Base-by-base conservation (phyloP, 2,329 filamentous ascomycete genomes). In the Sclerotinia glacialis region DNA sequence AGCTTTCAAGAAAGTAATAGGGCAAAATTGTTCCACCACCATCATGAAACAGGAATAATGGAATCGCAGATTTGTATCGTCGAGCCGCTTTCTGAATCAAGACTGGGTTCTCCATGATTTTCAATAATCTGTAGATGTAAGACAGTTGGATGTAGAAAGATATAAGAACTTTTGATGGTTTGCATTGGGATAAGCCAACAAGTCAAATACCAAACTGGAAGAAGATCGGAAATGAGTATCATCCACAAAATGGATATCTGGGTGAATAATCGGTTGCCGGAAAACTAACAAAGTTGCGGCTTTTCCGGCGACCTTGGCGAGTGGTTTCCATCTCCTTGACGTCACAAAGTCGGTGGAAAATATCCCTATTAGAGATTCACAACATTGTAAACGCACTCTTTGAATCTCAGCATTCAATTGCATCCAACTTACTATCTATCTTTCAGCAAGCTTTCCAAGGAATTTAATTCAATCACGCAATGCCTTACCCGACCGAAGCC, bases 1-100 rank as follows among this genome's bases (percentile, higher is more conserved):
- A 53, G 26, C 61, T 64, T 64, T 64, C 61, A 8, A 64, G 61
- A 18, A 55, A 64, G 50, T 64, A 47, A 54, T 64, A 64, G 11
- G 61, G 61, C 21, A 64, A 21, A 3, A 47, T 40, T 14, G 50
- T 64, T 44, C 61, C 61, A 31, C 61, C 61, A 18, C 61, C 61
- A 56, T 64, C 61, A 64, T 56, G 61, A 23, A 64, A 55, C 5
- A 64, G 40, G 3, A 64, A 64, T 11, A 64, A 44, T 23, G 50
- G 61, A 34, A 64, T 64, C 18, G 34, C 50, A 23, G 61, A 64
- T 55, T 54, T 55, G 50, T 64, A 23, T 34, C 61, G 26, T 18
- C 61, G 34, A 55, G 47, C 26, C 3, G 61, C 61, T 46, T 55
- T 64, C 5, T 64, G 50, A 23, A 64, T 23, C 12, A 56, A 53